Conservation (phyloP, 306 rosid species). For the Gleditsia sinensis region DNA sequence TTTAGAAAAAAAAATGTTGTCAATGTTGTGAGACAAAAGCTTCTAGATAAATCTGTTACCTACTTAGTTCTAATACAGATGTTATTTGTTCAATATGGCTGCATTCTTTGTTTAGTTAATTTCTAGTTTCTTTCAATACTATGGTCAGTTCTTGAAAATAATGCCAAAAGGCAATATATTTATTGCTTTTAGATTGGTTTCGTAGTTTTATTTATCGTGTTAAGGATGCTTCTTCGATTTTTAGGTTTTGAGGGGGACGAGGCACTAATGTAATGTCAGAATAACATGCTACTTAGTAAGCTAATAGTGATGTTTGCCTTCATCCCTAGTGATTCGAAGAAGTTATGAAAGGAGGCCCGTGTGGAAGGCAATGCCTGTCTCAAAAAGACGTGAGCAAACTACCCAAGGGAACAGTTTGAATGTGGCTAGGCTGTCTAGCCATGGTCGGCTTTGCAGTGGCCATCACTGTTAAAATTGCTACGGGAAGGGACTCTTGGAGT, state of each 20-base stretch:
- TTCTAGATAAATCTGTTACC: slow-evolving; percentile 5
- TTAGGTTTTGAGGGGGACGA: not conserved
- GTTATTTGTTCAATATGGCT: not conserved
- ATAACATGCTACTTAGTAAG: not conserved
- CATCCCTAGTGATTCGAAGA: slow-evolving; percentile 48
- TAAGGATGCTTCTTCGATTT: not conserved
- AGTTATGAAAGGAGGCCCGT: slow-evolving; percentile 47
- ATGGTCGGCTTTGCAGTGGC: slow-evolving; percentile 92
- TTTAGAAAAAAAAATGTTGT: not conserved
- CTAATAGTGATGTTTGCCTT: slow-evolving; percentile 21
- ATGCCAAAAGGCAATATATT: slow-evolving; percentile 1
- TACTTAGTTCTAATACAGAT: not conserved
- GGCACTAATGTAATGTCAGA: not conserved
- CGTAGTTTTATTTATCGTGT: not conserved
- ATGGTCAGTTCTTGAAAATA: slow-evolving; percentile 18
- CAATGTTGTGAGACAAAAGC: not conserved
- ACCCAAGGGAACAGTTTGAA: slow-evolving; percentile 64
- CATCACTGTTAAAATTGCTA: slow-evolving; percentile 69
- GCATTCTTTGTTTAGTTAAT: not conserved
- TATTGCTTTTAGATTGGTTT: not conserved
- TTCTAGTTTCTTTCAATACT: not conserved
- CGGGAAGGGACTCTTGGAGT: slow-evolving; percentile 98
- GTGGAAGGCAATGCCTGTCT: slow-evolving; percentile 51
- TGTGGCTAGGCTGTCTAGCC: slow-evolving; percentile 87
- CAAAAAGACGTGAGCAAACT: slow-evolving; percentile 77